Evolutionary conservation across 306 rosid species (phyloP).

Genomic region (Mucuna pruriens): DNA sequence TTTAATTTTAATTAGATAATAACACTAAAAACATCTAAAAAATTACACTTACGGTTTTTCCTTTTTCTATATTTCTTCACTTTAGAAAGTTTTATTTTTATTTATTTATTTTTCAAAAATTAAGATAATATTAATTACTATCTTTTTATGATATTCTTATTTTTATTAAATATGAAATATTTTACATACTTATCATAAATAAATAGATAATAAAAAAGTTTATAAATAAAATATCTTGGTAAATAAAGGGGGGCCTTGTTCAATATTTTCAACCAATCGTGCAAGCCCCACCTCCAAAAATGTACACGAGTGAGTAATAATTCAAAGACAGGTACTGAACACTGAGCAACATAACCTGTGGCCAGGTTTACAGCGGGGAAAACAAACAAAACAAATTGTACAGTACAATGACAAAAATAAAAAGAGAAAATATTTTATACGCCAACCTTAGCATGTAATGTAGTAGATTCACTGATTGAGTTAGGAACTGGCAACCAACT

Average conservation of each 20-base stretch:
- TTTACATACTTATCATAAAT: too few species aligned
- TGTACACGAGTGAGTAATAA: slow-evolving; percentile 46
- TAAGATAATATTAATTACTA: too few species aligned
- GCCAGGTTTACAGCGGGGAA: slow-evolving; percentile 17
- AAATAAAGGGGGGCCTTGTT: not conserved
- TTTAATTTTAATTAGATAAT: too few species aligned
- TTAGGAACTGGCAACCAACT: slow-evolving; percentile 58
- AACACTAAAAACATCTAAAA: too few species aligned
- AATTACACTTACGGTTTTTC: too few species aligned
- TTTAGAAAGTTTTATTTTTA: too few species aligned
- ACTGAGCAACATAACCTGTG: slow-evolving; percentile 18
- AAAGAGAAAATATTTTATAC: slow-evolving; percentile 30
- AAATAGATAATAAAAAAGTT: too few species aligned
- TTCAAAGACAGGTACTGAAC: slow-evolving; percentile 37
- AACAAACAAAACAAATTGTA: slow-evolving; percentile 21
- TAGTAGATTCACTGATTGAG: slow-evolving; percentile 34
- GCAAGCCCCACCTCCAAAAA: slow-evolving; percentile 43
- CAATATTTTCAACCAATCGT: not conserved
- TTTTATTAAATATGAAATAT: too few species aligned
- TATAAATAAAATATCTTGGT: not conserved
- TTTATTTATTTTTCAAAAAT: too few species aligned
- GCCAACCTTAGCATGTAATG: slow-evolving; percentile 39
- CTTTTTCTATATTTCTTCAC: too few species aligned
- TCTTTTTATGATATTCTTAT: too few species aligned
- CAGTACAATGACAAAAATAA: slow-evolving; percentile 1